Percentiles rank a stretch among this genome's conserved stretches.
These are phyloP conservation scores for Monilinia vaccinii-corymbosi DNA, from an alignment of 2,329 filamentous ascomycete species.

Conservation along the genomic window DNA sequence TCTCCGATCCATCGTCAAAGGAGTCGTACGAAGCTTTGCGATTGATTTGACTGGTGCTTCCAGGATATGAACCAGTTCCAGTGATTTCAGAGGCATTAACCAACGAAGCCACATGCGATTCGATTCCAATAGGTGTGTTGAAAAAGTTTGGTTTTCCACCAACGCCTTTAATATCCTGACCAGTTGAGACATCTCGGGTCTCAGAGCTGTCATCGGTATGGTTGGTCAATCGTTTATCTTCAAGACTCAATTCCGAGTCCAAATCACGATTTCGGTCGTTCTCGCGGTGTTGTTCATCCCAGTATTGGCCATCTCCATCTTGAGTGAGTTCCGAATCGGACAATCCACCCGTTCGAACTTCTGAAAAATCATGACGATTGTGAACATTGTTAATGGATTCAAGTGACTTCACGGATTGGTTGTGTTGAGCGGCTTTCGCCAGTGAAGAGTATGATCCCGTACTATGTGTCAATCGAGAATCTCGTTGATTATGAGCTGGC, in stretches of 20 bases:
- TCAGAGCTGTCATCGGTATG: slow-evolving; percentile 50
- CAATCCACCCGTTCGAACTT: slow-evolving; percentile 28
- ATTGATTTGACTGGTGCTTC: slow-evolving; percentile 32
- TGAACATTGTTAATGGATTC: slow-evolving; percentile 25
- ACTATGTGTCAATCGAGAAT: slow-evolving; percentile 45
- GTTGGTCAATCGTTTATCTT: slow-evolving; percentile 43
- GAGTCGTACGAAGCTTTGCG: slow-evolving; percentile 28
- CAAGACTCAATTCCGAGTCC: slow-evolving; percentile 46
- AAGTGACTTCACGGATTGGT: slow-evolving; percentile 44
- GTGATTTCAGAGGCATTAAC: slow-evolving; percentile 71
- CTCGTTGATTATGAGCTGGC: slow-evolving; percentile 38
- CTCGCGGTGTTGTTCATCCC: slow-evolving; percentile 29
- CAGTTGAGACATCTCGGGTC: slow-evolving; percentile 45
- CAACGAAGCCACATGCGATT: slow-evolving; percentile 85
- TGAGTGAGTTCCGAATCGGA: slow-evolving; percentile 39
- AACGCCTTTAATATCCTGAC: slow-evolving; percentile 61
- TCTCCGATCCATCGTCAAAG: slow-evolving; percentile 29
- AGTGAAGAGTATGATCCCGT: slow-evolving; percentile 53
- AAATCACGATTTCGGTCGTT: slow-evolving; percentile 37
- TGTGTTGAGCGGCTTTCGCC: slow-evolving; percentile 44
- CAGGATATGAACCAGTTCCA: slow-evolving; percentile 40
- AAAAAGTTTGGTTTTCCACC: slow-evolving; percentile 70
- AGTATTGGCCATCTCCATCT: slow-evolving; percentile 29
- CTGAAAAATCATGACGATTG: slow-evolving; percentile 28
- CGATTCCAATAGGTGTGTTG: slow-evolving; percentile 62